Percentiles rank a stretch among this genome's conserved stretches.
Evolutionary conservation across 1,139 yeast species (phyloP).

Genomic region (Suhomyces atakaporum): DNA sequence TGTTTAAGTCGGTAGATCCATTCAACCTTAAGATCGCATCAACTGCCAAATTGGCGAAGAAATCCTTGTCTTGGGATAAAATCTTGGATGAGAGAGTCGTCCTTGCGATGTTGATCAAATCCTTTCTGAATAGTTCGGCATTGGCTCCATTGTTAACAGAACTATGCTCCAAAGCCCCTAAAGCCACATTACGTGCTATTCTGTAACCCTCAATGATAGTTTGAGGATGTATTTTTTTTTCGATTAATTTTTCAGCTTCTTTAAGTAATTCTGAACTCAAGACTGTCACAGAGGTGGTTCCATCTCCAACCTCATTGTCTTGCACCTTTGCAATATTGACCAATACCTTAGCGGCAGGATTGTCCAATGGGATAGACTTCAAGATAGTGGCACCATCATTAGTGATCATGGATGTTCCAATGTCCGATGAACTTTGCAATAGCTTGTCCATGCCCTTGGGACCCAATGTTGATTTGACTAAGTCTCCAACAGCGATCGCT

Average conservation of each 20-base stretch:
- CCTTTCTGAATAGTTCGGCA: conserved; percentile 66
- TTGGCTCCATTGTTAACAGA: conserved; percentile 76
- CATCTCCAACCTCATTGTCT: conserved; percentile 99
- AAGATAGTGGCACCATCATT: conserved; percentile 98
- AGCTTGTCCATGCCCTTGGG: conserved; percentile 99
- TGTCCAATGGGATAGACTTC: conserved; percentile 91
- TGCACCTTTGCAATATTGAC: conserved; percentile 96
- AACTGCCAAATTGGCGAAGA: conserved; percentile 87
- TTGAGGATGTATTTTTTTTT: conserved; percentile 94
- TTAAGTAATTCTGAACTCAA: conserved; percentile 83
- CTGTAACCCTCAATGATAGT: conserved; percentile 95
- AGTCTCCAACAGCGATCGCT: conserved; percentile 97
- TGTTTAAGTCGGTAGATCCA: conserved; percentile 93
- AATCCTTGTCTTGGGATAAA: conserved; percentile 89
- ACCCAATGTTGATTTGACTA: conserved; percentile 93
- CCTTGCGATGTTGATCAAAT: conserved; percentile 82
- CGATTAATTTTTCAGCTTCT: conserved; percentile 93
- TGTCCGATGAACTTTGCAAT: conserved; percentile 82
- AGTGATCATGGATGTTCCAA: conserved; percentile 74
- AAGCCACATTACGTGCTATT: conserved; percentile 81
- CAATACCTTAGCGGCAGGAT: conserved; percentile 97
- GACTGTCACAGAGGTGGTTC: conserved; percentile 98
- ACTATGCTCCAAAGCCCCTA: conserved; percentile 71
- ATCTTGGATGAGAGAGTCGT: conserved; percentile 94
- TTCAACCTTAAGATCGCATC: conserved; percentile 90